Evolutionary conservation across 108 stramenopile genomes (phyloP).

Genomic region (Nitzschia palea): DNA sequence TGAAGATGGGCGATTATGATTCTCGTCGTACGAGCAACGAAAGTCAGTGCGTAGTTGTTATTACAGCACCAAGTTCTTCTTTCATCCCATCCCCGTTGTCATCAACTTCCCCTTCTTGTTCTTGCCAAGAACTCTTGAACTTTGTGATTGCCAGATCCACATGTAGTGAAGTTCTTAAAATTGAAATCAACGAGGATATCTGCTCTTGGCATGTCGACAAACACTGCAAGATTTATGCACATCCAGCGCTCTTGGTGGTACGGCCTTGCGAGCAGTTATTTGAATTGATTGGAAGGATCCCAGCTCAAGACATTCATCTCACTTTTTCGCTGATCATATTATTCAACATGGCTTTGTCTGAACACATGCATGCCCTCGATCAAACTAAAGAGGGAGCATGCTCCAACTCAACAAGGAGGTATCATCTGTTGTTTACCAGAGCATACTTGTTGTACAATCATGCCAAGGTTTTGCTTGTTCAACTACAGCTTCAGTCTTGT

Average conservation of each 20-base stretch:
- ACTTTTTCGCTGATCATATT: neutral
- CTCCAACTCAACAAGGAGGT: neutral
- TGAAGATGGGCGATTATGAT: no score
- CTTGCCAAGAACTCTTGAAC: no score
- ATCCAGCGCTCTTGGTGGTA: neutral
- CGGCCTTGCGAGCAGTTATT: neutral
- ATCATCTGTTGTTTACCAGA: neutral
- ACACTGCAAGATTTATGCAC: no score
- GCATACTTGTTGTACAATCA: neutral
- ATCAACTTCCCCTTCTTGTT: no score
- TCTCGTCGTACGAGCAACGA: no score
- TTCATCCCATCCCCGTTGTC: no score
- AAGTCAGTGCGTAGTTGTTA: no score
- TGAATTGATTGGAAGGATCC: neutral
- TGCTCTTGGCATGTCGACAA: no score
- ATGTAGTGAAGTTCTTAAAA: no score
- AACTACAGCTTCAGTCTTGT: neutral
- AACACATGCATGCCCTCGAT: neutral
- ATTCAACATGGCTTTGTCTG: neutral
- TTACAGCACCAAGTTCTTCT: no score
- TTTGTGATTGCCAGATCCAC: no score
- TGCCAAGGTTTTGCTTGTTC: neutral
- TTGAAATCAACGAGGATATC: no score
- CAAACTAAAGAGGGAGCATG: neutral
- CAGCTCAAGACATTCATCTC: neutral